A percentile compares a stretch with the other conserved stretches of the same genome.
Conservation (phyloP, 2,329 filamentous ascomycete genomes). For the Chrysoporthe cubensis region DNA sequence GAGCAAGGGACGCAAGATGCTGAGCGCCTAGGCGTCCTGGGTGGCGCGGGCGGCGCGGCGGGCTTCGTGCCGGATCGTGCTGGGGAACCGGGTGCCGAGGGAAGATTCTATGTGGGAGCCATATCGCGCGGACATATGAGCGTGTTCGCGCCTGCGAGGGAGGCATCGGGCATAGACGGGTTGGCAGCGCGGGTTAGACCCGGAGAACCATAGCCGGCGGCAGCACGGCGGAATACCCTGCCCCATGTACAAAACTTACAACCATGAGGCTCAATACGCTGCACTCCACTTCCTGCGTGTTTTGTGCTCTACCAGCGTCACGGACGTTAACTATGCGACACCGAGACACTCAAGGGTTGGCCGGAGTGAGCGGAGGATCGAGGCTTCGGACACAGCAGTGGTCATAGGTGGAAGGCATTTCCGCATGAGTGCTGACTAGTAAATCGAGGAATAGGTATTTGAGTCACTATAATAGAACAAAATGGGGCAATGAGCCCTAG, state of each 20-base stretch:
- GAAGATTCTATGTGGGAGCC: no score
- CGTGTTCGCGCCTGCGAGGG: background rate
- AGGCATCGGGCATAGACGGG: background rate
- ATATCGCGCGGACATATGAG: background rate
- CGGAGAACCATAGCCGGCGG: background rate
- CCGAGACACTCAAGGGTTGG: background rate
- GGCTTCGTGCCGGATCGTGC: background rate
- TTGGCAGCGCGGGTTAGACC: background rate
- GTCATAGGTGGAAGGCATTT: background rate
- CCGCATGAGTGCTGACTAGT: background rate
- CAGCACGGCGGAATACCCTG: background rate
- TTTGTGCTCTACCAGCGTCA: background rate
- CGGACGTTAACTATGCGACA: background rate
- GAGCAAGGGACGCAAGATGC: constrained; percentile 54
- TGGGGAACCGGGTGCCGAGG: background rate
- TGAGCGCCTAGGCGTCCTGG: constrained; percentile 39
- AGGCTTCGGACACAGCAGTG: background rate
- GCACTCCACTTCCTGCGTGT: background rate
- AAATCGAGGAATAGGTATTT: background rate
- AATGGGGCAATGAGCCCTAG: background rate
- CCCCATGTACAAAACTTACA: background rate
- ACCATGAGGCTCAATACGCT: background rate
- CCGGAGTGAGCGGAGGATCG: background rate
- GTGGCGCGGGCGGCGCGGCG: background rate
- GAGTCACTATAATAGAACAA: background rate